Base-by-base conservation (phyloP, 345 rosid genomes). In the Hirschfeldia incana region DNA sequence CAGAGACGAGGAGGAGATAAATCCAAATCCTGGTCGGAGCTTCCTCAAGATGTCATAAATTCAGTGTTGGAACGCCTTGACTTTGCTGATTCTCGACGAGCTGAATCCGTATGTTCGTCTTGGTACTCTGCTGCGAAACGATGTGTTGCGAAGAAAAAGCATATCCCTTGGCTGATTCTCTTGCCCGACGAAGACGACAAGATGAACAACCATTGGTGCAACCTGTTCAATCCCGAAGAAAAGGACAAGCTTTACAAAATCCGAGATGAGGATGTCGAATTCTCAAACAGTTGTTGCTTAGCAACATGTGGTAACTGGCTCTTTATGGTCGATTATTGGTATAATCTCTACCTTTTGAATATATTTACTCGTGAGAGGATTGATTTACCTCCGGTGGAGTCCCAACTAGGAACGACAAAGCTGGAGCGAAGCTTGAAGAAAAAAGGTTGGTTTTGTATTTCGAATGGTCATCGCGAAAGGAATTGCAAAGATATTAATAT, bases 151-250 rank as follows among this genome's bases (percentile, higher is more conserved):
- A 27, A 60, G 21, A 21, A 21, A 28, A 60, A 60, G 33, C 64
- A 27, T 33, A 60, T 4, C n/a, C 34, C 64, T 60, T 60, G 64
- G 64, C 64, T 60, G 64, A 60, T 60, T 60, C 34, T 60, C 15
- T 60, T 60, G 7, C 64, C 64, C 33, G 64, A 60, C 8, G 64
- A 60, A 60, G 64, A 27, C 8, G 64, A 60, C 33, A 11, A 28
- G 15, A 28, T 3, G 15, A 28, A 60, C n/a, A 28, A 28, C 15
- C 64, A 60, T 28, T 60, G 15, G 64, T 60, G 64, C 64, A 60
- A 12, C 15, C 34, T 60, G 64, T 60, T 60, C 64, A 60, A 60
- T 60, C 64, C 64, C 34, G 64, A 12, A 34, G 64, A 60, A 28
- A 11, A 59, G 28, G 64, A 11, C 15, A 59, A 59, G 64, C 64